These are phyloP conservation scores for Corylus americana DNA, from an alignment of 306 rosid genomes.

Conservation along the genomic window DNA sequence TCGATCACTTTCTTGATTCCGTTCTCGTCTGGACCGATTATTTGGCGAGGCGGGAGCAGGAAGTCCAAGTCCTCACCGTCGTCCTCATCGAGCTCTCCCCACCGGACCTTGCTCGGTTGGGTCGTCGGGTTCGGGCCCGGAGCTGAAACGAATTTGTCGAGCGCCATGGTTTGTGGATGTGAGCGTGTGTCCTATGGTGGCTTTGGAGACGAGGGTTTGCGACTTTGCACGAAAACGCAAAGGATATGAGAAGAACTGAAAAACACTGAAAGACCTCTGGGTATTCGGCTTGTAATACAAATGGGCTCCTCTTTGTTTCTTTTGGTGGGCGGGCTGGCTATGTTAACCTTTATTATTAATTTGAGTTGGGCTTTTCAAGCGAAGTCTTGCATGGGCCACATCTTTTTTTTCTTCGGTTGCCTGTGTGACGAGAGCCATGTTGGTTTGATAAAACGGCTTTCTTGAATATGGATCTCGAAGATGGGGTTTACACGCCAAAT, in stretches of 20 bases:
- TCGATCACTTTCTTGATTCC: slow-evolving; percentile 75
- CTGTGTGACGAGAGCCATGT: no score
- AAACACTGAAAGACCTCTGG: neutral
- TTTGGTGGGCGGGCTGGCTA: neutral
- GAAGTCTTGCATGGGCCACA: neutral
- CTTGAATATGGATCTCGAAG: no score
- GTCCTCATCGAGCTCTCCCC: slow-evolving; percentile 80
- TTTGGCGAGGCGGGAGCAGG: slow-evolving; percentile 72
- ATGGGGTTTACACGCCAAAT: no score
- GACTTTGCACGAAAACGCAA: no score
- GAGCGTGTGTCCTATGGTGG: neutral
- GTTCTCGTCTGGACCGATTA: slow-evolving; percentile 79
- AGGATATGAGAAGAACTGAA: no score
- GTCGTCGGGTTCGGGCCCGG: neutral
- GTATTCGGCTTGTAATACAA: neutral
- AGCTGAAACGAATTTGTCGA: neutral
- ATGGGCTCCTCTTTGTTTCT: neutral
- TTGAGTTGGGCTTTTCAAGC: neutral
- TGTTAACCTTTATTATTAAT: neutral
- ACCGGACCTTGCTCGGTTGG: slow-evolving; percentile 42
- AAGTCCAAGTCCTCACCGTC: slow-evolving; percentile 81
- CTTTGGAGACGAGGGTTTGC: neutral
- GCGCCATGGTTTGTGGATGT: neutral
- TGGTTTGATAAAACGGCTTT: no score
- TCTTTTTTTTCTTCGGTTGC: no score